Evolutionary conservation across 139 green algal genomes (phyloP), one percentile per base, ranked within the genome.

Genomic region (Bryopsis sp.): DNA sequence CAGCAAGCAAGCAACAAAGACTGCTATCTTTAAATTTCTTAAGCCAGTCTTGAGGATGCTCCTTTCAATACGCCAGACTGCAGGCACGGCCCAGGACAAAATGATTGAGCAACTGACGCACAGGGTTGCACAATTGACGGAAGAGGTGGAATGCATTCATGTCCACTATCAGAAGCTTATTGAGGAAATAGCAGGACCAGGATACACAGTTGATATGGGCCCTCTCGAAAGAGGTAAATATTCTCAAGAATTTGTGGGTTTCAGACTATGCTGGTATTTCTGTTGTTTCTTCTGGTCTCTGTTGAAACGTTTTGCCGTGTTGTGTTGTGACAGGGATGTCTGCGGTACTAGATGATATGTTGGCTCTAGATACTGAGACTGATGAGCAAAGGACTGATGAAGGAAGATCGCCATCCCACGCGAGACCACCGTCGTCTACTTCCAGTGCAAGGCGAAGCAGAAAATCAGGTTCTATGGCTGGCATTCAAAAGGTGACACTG

Each of bases 111-210:
- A 37, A 15, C 29, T 68, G 31, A 26, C 31, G 32, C 24, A 24
- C 39, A 48, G 77, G 76, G 35, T 82, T 0, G 58, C 34, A 2
- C 34, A 62, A 4, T 59, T 85, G 19, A 61, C 71, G 58, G 59
- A 76, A 31, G 80, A 86, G 73, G 72, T 86, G 47, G 80, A 86
- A 47, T 58, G 68, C 6, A 82, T 75, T 24, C 80, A 83, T 48
- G 69, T 72, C 1, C 77, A 83, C 72, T 86, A 86, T 71, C 77
- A 86, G 67, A 83, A 83, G 71, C 68, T 83, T 26, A 37, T 86
- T 19, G 80, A 83, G 47, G 29, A n/a, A 2, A 58, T 74, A 0
- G 71, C 63, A 1, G 79, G 72, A 0, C 67, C 70, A 2, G 37
- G 36, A 1, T 82, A 76, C 67, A 34, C 72, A 0, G 38, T 22